phyloP scores from a whole-genome alignment of 2,329 filamentous ascomycete genomes.

The Hyphodiscus sp. region DNA sequence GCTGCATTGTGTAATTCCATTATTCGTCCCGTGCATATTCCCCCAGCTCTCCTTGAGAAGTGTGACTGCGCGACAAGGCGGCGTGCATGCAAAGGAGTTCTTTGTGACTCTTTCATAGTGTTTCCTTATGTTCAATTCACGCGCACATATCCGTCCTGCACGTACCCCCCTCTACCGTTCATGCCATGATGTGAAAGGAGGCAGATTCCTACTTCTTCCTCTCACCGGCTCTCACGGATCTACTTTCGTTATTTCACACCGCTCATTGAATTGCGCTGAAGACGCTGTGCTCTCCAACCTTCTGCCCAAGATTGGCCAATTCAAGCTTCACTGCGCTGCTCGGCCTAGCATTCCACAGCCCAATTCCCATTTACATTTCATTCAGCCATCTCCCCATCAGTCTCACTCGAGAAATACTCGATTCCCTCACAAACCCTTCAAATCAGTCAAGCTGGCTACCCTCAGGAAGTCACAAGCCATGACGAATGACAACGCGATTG shows the following conservation, averaged over 20 bases:
- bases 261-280: constrained; percentile 8
- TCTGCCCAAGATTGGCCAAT: neutral
- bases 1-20: constrained; percentile 10
- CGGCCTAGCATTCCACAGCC: neutral
- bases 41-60: neutral
- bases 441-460: constrained; percentile 21
- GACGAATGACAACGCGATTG: constrained; percentile 42
- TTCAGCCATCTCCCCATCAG: neutral
- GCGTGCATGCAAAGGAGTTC: constrained; percentile 15
- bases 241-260: constrained; percentile 17
- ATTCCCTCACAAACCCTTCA: neutral
- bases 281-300: constrained; percentile 2
- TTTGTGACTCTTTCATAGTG: constrained; percentile 13
- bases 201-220: constrained; percentile 12
- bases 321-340: constrained; percentile 1
- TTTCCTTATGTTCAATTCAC: neutral
- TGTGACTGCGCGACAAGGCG: neutral
- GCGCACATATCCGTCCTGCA: constrained; percentile 13
- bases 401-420: neutral
- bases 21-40: constrained; percentile 5
- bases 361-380: neutral
- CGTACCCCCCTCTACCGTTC: constrained; percentile 14
- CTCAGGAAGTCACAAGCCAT: constrained; percentile 32
- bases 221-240: constrained; percentile 16
- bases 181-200: constrained; percentile 8